A percentile compares a stretch with the other conserved stretches of the same genome.
phyloP scores from a whole-genome alignment of 768 basidiomycete species.

The Boletus coccyginus region DNA sequence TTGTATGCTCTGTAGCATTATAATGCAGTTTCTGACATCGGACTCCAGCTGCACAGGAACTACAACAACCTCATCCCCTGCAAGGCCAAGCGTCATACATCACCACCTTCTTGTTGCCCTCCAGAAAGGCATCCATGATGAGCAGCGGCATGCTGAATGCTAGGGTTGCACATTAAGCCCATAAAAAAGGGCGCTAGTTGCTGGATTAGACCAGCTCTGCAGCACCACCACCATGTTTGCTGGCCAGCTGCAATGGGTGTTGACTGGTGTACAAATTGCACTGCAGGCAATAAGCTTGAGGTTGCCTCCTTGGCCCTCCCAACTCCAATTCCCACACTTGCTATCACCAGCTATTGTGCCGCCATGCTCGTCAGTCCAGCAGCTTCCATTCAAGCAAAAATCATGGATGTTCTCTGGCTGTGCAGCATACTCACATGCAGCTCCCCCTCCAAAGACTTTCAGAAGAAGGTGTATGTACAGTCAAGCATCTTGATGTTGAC shows the following conservation, averaged over 20 bases:
- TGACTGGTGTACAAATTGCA: too few species aligned
- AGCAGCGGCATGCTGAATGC: neutral
- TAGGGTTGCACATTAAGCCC: neutral
- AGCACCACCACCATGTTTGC: neutral
- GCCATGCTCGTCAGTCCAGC: too few species aligned
- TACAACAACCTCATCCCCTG: neutral
- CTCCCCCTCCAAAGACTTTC: too few species aligned
- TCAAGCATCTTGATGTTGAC: neutral
- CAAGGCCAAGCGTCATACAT: neutral
- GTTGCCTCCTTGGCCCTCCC: too few species aligned
- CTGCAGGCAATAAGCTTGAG: neutral
- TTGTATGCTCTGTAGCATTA: too few species aligned
- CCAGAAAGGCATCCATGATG: neutral
- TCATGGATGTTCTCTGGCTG: neutral
- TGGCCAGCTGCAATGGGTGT: neutral
- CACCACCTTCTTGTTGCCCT: fast-evolving
- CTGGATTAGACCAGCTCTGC: neutral
- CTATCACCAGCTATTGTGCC: too few species aligned
- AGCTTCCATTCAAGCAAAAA: too few species aligned
- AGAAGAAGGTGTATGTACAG: too few species aligned
- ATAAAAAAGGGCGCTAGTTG: neutral
- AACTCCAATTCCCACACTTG: too few species aligned
- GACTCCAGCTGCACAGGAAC: neutral
- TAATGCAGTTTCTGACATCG: too few species aligned
- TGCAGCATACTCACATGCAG: neutral